Evolutionary conservation across 2,329 filamentous ascomycete species (phyloP), one percentile per base, ranked within the genome.

Genomic region (Dendrostoma leiphaemia): DNA sequence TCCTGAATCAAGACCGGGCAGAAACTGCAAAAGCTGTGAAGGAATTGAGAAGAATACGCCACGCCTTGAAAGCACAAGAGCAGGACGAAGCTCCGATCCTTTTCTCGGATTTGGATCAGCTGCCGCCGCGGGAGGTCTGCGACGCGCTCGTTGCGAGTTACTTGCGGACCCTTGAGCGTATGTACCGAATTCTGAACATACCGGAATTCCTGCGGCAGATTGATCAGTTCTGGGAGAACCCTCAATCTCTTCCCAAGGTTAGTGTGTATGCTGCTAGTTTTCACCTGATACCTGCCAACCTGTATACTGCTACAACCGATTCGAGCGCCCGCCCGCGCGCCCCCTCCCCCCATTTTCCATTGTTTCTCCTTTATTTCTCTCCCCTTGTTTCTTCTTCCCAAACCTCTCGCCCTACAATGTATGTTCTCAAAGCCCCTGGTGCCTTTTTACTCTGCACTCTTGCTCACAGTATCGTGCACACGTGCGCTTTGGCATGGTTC

Each of bases 161-260:
- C 67, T 67, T 86, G 17, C 70, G 79, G 44, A 78, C 78, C 1
- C 75, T 81, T 38, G 82, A 85, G 61, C 78, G 78, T 2, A 76
- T 80, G 15, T 75, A 81, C 57, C 75, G 84, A 4, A 73, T 87
- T 23, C 56, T 87, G 10, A 79, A 86, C 62, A 64, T 81, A 1
- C 82, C 82, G 0, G 79, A 75, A 0, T 86, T 87, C 58, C 68
- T 73, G 44, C 69, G 70, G 8, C 77, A 83, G 32, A 86, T 84
- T 59, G 69, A 71, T 12, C 62, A 65, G 3, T 80, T 77, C 63
- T 82, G 78, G 78, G 67, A 71, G 24, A 69, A 71, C 15, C 71
- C 74, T 0, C 59, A 65, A 19, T 65, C 68, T 0, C 67, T 46
- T 31, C 26, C 43, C 4, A 47, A 52, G 50, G 50, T 52, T 8